These are phyloP conservation scores for Trichocomaceae sp. DNA, from an alignment of 2,329 filamentous ascomycete genomes.

Conservation along the genomic window DNA sequence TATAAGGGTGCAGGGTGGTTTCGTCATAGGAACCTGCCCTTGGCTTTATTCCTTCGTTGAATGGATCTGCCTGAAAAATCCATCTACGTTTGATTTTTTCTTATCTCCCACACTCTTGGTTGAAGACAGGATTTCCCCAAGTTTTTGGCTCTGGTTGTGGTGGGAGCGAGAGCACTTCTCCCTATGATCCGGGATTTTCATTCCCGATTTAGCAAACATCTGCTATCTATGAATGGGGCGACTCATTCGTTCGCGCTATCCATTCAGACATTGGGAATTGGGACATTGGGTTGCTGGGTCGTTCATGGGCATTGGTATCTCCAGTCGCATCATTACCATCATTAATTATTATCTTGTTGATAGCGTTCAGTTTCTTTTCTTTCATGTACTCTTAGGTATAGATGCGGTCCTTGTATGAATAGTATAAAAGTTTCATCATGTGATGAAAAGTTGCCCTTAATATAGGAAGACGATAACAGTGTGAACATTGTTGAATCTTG, in stretches of 20 bases:
- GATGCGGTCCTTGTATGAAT: not conserved
- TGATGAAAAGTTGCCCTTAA: not conserved
- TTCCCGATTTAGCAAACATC: conserved; percentile 13
- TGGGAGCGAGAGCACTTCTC: not conserved
- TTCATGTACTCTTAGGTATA: not conserved
- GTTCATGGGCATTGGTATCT: conserved; percentile 3
- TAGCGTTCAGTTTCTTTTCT: not conserved
- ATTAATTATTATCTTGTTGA: not conserved
- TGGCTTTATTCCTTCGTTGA: not conserved
- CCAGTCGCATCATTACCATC: conserved; percentile 1
- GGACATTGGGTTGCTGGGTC: no score
- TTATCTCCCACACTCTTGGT: not conserved
- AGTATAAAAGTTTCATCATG: not conserved
- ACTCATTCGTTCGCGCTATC: no score
- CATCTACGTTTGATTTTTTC: not conserved
- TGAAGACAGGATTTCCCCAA: not conserved
- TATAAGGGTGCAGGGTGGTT: not conserved
- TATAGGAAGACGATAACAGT: not conserved
- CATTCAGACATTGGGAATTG: no score
- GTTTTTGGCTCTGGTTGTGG: not conserved
- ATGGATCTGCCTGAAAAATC: not conserved
- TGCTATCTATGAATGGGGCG: conserved; percentile 5
- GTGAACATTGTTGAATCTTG: not conserved
- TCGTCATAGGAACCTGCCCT: not conserved
- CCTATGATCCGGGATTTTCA: conserved; percentile 5